Percentiles rank a stretch among this genome's conserved stretches.
phyloP scores from a whole-genome alignment of 2,329 filamentous ascomycete species.

The Xylaria sp. region DNA sequence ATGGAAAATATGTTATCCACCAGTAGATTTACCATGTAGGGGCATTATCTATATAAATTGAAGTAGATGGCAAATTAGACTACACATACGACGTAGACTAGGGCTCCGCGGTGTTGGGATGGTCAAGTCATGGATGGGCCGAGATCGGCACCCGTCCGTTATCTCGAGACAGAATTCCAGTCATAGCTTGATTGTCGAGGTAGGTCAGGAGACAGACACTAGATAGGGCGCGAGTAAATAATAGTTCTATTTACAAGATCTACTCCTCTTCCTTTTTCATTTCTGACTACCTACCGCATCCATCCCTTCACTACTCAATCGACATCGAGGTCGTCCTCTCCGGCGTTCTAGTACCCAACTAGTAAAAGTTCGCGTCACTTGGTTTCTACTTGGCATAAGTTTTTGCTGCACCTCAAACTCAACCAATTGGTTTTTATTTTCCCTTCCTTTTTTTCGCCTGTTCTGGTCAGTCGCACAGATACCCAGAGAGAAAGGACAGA shows the following conservation, averaged over 20 bases:
- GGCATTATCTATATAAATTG: not conserved
- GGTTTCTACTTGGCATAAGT: not conserved
- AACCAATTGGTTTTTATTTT: not conserved
- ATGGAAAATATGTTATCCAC: conserved; percentile 16
- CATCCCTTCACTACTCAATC: not conserved
- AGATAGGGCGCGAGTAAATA: not conserved
- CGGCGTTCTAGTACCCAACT: not conserved
- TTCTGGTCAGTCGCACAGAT: not conserved
- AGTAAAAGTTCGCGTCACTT: not conserved
- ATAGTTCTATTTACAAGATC: not conserved
- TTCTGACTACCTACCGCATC: not conserved
- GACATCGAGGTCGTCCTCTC: not conserved
- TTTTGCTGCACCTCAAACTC: not conserved
- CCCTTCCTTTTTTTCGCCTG: no score
- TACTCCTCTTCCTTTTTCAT: not conserved
- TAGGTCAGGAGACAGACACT: not conserved
- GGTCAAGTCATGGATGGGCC: conserved; percentile 25
- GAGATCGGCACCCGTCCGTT: conserved; percentile 28
- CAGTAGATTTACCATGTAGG: not conserved
- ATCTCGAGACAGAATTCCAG: conserved; percentile 25
- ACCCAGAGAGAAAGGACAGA: not conserved
- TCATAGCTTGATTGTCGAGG: conserved; percentile 8
- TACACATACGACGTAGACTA: no score
- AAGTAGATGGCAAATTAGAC: not conserved
- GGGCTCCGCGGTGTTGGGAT: not conserved